These are phyloP conservation scores for Pleurotus giganteus DNA, from an alignment of 768 basidiomycete species.

Conservation along the genomic window DNA sequence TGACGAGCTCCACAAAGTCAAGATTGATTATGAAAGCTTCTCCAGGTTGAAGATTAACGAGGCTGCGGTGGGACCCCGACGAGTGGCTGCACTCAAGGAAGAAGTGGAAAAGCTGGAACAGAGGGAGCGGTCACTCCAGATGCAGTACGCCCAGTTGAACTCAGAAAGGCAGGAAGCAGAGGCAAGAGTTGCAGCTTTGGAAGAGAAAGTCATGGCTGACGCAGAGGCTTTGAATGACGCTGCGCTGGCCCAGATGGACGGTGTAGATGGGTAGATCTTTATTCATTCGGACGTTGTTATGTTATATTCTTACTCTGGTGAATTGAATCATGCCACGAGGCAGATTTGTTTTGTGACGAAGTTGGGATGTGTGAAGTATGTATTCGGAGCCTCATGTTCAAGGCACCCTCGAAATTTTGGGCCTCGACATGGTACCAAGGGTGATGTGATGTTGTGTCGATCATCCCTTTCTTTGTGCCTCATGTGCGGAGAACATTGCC, in stretches of 20 bases:
- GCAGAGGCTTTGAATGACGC: slow-evolving; percentile 81
- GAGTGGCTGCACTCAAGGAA: slow-evolving; percentile 77
- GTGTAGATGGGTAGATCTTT: slow-evolving; percentile 15
- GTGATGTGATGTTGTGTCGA: slow-evolving; percentile 8
- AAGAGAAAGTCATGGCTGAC: slow-evolving; percentile 85
- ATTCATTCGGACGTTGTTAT: slow-evolving; percentile 11
- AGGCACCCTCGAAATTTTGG: slow-evolving; percentile 8
- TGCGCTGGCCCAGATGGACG: slow-evolving; percentile 64
- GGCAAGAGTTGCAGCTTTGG: slow-evolving; percentile 58
- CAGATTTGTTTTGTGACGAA: background rate
- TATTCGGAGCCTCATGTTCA: slow-evolving; percentile 7
- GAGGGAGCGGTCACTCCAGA: slow-evolving; percentile 78
- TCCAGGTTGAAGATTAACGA: slow-evolving; percentile 71
- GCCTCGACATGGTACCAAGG: background rate
- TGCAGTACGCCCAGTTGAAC: slow-evolving; percentile 80
- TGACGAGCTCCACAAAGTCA: slow-evolving; percentile 62
- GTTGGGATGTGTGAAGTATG: background rate
- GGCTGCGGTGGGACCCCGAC: slow-evolving; percentile 68
- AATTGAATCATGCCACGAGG: background rate
- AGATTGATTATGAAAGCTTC: slow-evolving; percentile 81
- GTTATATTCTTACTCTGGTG: slow-evolving; percentile 5
- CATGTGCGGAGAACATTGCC: slow-evolving; percentile 8
- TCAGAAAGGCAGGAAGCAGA: slow-evolving; percentile 62
- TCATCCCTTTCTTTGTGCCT: slow-evolving; percentile 2
- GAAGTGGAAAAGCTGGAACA: slow-evolving; percentile 82